These are phyloP conservation scores for Cryptococcus jaspeensis DNA, from an alignment of 1,284 basidiomycete species.

Conservation along the genomic window DNA sequence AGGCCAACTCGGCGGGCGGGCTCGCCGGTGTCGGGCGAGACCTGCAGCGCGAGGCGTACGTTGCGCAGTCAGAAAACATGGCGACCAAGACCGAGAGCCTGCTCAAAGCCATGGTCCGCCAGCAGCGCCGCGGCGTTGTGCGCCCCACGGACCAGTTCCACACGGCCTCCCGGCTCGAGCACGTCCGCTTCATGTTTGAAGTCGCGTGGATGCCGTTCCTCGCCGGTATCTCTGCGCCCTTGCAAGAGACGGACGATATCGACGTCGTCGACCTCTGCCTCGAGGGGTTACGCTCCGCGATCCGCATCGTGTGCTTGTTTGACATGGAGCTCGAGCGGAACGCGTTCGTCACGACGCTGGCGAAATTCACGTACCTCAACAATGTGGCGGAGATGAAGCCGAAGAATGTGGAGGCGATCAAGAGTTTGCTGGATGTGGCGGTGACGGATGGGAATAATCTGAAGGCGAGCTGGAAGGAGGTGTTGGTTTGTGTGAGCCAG, in stretches of 20 bases:
- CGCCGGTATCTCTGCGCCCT: slow-evolving; percentile 84
- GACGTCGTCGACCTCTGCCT: slow-evolving; percentile 88
- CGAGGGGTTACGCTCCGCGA: slow-evolving; percentile 90
- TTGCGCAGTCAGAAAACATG: slow-evolving; percentile 91
- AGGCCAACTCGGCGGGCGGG: slow-evolving; percentile 61
- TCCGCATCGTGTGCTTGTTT: slow-evolving; percentile 90
- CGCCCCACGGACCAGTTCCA: slow-evolving; percentile 81
- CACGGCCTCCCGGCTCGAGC: slow-evolving; percentile 89
- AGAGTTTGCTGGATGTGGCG: slow-evolving; percentile 85
- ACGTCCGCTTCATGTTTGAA: slow-evolving; percentile 96
- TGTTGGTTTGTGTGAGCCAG: slow-evolving; percentile 92
- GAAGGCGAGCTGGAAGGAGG: slow-evolving; percentile 93
- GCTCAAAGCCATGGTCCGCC: slow-evolving; percentile 82
- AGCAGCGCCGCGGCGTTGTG: slow-evolving; percentile 66
- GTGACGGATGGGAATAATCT: slow-evolving; percentile 91
- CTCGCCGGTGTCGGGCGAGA: slow-evolving; percentile 86
- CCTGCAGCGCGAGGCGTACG: slow-evolving; percentile 89
- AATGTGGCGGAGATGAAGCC: slow-evolving; percentile 97
- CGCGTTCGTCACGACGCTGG: slow-evolving; percentile 95
- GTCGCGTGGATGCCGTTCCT: slow-evolving; percentile 97
- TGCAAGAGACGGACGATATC: slow-evolving; percentile 89
- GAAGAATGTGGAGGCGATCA: slow-evolving; percentile 98
- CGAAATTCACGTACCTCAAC: slow-evolving; percentile 93
- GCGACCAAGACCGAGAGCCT: slow-evolving; percentile 93
- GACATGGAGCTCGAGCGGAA: slow-evolving; percentile 93